Evolutionary conservation across 2,329 filamentous ascomycete species (phyloP), one percentile per base, ranked within the genome.

Genomic region (Ilyonectria robusta): DNA sequence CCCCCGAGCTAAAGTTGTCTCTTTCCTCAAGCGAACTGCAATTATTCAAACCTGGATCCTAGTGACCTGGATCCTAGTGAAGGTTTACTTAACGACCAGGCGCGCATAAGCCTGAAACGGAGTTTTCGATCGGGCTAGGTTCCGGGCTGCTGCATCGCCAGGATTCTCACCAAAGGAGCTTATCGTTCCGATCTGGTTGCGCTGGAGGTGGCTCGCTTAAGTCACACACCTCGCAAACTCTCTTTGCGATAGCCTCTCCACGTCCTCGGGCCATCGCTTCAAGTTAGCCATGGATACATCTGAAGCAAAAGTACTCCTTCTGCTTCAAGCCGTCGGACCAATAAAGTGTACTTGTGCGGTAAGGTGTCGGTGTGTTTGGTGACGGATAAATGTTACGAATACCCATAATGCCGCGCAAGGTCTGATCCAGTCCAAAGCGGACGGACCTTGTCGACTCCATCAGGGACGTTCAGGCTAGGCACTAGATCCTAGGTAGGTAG

Each of bases 21-120:
- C 62, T 65, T 72, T 63, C 56, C 59, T 66, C 59, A 23, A 13
- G 53, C 33, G 31, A 33, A 35, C 17, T 29, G 33, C 9, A 4
- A 47, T 26, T 29, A 15, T 19, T 50, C 40, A 29, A 71, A 44
- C 70, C 71, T 55, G 42, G 68, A 73, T 70, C 71, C 68, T 42
- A 44, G 71, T 46, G 60, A 44, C 68, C 71, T 55, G 42, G 68
- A 73, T 70, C 71, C 68, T 42, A 44, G 71, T 46, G 60, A 46
- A 47, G 23, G 37, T 65, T 50, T 37, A 63, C 47, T 54, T 57
- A 57, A 42, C 29, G n/a, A 26, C 6, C 53, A 69, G 33, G 35
- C 62, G 59, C 51, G 69, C 61, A 56, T 31, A 56, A 42, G 19
- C 19, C 23, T 57, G 51, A 57, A 57, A 62, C 58, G 48, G 48